Base-by-base conservation (phyloP, 1,284 basidiomycete species). In the Psilocybe mexicana region DNA sequence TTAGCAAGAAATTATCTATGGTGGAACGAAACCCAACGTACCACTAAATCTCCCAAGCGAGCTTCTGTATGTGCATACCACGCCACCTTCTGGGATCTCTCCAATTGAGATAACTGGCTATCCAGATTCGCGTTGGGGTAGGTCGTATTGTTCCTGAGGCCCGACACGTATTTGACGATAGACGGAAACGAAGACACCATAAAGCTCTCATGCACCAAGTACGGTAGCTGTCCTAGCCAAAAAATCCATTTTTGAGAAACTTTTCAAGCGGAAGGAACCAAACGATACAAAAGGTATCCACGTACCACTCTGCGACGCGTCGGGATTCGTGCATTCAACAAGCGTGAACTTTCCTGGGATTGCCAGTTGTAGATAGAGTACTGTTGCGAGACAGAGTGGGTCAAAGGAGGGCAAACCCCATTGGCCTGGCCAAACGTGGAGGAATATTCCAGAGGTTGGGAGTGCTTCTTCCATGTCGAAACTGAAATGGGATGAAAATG, bases 221-320 rank as follows among this genome's bases (percentile, higher is more conserved):
- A 90, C 1, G 90, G 90, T 1, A 92, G 75, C 64, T 86, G 85
- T 14, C 90, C 89, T 92, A 59, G 55, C 62, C 58, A 54, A 38
- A 18, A 6, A 33, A 33, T 33, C 8, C 30, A 48, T 50, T 43
- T 54, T 25, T 45, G 18, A 18, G 38, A 4, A 43, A n/a, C 36
- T 12, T 43, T 18, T 24, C 6, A 7, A 7, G 11, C 25, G 30
- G 40, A n/a, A 18, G 18, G 18, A 18, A 18, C 18, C 18, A 18
- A 33, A 45, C 18, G 6, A 30, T 55, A 43, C 23, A 56, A 25
- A 33, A 50, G 63, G 62, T 73, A 61, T 33, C 30, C 61, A 79
- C 83, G 71, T 70, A 87, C 90, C 90, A 65, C 78, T 85, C n/a
- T 89, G 88, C 58, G 90, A 90, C n/a, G 79, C 61, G 72, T 91